These are phyloP conservation scores for Syzygium jambos DNA, from an alignment of 345 rosid genomes.

Conservation along the genomic window DNA sequence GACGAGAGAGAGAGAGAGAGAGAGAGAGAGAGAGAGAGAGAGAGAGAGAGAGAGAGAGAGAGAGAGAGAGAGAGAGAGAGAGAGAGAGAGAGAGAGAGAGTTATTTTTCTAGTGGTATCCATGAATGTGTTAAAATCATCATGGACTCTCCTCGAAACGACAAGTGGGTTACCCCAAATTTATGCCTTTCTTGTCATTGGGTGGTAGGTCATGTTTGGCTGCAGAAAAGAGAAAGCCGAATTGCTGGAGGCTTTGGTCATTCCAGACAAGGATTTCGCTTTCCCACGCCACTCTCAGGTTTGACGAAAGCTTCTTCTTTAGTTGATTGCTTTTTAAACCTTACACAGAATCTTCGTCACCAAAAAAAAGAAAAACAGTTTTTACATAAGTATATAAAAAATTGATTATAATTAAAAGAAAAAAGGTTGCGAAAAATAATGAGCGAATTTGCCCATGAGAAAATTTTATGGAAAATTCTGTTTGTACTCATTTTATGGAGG, in stretches of 20 bases:
- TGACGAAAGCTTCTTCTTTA: not conserved
- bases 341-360: not conserved
- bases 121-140: not conserved
- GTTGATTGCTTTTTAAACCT: not conserved
- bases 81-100: not conserved
- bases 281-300: conserved; percentile 13
- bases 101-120: not conserved
- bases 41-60: no score
- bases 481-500: not conserved
- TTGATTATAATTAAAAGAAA: not conserved
- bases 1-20: not conserved
- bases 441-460: not conserved
- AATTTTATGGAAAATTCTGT: not conserved
- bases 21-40: not conserved
- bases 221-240: conserved; percentile 23
- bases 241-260: conserved; percentile 23
- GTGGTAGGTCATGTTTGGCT: conserved; percentile 4
- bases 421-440: not conserved
- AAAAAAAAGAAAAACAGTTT: not conserved
- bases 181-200: not conserved
- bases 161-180: not conserved
- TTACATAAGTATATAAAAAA: not conserved
- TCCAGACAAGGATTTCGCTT: conserved; percentile 9
- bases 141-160: not conserved
- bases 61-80: not conserved